Evolutionary conservation across 225 moss, liverwort and hornwort species (phyloP).

Genomic region (Physcomitrellopsis africana): DNA sequence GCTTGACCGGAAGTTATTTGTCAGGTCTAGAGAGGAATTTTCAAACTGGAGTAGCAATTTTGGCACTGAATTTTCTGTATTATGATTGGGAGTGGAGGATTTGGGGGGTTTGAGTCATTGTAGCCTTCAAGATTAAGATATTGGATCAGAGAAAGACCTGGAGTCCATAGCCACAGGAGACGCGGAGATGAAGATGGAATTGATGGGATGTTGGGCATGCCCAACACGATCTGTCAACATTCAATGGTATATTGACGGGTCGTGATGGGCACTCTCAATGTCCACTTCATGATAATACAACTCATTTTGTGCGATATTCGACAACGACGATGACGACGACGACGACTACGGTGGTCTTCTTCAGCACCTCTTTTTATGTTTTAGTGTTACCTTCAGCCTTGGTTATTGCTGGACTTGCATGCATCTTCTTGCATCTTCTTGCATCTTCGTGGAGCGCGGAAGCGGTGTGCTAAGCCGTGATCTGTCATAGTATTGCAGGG

Average conservation of each 20-base stretch:
- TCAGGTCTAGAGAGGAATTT: background rate
- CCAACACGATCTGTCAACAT: conserved; percentile 58
- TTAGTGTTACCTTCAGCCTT: too few species aligned
- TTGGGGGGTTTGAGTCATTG: too few species aligned
- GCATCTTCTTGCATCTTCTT: too few species aligned
- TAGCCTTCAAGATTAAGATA: background rate
- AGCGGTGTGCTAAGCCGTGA: too few species aligned
- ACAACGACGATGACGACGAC: too few species aligned
- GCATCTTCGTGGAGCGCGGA: too few species aligned
- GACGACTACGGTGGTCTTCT: too few species aligned
- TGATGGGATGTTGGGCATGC: conserved; percentile 54
- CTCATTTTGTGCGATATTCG: background rate
- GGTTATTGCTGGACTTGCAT: too few species aligned
- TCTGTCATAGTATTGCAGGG: too few species aligned
- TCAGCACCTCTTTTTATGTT: too few species aligned
- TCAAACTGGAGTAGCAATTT: background rate
- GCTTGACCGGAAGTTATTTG: background rate
- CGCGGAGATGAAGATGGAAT: conserved; percentile 6
- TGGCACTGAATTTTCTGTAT: background rate
- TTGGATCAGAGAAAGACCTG: background rate
- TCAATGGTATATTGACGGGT: conserved; percentile 63
- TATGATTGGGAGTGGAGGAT: background rate
- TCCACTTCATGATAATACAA: conserved; percentile 32
- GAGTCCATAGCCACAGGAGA: background rate
- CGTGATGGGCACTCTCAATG: conserved; percentile 69